These are phyloP conservation scores for Adansonia digitata DNA, from an alignment of 345 rosid species.

Conservation along the genomic window DNA sequence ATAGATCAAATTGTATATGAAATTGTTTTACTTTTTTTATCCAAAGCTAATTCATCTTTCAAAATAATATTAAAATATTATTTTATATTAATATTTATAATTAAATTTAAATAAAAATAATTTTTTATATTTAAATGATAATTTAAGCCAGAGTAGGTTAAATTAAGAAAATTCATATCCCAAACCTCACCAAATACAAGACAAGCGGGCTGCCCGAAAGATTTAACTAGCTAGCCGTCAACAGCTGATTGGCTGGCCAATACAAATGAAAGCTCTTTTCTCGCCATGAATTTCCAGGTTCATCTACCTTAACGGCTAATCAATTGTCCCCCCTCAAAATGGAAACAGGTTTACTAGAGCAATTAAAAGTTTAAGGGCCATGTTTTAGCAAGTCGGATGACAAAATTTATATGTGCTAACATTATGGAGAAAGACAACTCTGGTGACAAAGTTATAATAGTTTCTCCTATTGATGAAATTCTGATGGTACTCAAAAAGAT, in stretches of 20 bases:
- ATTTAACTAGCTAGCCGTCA: too few species aligned
- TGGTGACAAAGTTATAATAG: conserved; percentile 8
- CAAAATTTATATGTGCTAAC: conserved; percentile 2
- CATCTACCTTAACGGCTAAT: neutral
- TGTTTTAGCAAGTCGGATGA: conserved; percentile 17
- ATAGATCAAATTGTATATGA: too few species aligned
- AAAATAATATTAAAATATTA: too few species aligned
- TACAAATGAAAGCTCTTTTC: neutral
- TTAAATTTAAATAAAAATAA: too few species aligned
- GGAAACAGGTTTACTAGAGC: neutral
- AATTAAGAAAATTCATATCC: too few species aligned
- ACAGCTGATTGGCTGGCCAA: neutral
- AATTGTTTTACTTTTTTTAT: too few species aligned
- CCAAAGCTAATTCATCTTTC: too few species aligned
- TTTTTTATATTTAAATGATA: too few species aligned
- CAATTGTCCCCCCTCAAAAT: neutral
- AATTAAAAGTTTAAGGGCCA: conserved; percentile 7
- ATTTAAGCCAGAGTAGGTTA: too few species aligned
- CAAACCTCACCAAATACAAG: too few species aligned
- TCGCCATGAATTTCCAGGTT: neutral
- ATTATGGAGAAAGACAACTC: conserved; percentile 26
- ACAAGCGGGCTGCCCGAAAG: too few species aligned
- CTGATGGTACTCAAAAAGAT: conserved; percentile 16
- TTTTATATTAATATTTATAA: too few species aligned
- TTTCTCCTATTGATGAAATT: conserved; percentile 21